Evolutionary conservation across 202 grass and related monocot genomes (phyloP).

Genomic region (Zoysia matrella): DNA sequence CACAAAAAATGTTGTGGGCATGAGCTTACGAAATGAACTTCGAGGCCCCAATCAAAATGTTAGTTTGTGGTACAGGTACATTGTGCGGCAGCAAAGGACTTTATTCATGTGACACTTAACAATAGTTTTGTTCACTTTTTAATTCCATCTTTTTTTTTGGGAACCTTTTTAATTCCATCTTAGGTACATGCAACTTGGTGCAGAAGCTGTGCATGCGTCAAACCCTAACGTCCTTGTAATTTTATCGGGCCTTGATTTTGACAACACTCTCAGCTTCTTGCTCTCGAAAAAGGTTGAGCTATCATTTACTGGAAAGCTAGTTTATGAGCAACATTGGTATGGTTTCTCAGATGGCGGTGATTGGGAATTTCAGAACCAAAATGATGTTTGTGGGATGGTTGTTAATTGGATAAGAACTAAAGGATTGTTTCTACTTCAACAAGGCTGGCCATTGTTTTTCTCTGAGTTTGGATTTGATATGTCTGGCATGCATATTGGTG

Average conservation of each 20-base stretch:
- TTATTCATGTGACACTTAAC: slow-evolving; percentile 23
- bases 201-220: slow-evolving; percentile 77
- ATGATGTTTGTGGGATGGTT: slow-evolving; percentile 68
- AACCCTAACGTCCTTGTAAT: slow-evolving; percentile 84
- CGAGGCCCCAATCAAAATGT: slow-evolving; percentile 75
- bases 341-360: slow-evolving; percentile 86
- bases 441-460: slow-evolving; percentile 88
- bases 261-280: slow-evolving; percentile 82
- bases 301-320: slow-evolving; percentile 76
- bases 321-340: slow-evolving; percentile 96
- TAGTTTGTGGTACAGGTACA: slow-evolving; percentile 91
- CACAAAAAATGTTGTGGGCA: slow-evolving; percentile 76
- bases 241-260: slow-evolving; percentile 80
- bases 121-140: slow-evolving; percentile 12
- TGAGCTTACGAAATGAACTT: slow-evolving; percentile 90
- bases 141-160: too few relatives aligned
- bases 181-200: slow-evolving; percentile 94
- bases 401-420: slow-evolving; percentile 55
- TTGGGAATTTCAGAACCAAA: slow-evolving; percentile 72
- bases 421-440: slow-evolving; percentile 74
- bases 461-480: slow-evolving; percentile 94
- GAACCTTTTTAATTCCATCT: slow-evolving; percentile 16
- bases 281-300: slow-evolving; percentile 47
- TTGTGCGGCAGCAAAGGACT: background rate
- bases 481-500: slow-evolving; percentile 65